Evolutionary conservation across 805 yeast species (phyloP).

Genomic region (Clavispora vitiphila): DNA sequence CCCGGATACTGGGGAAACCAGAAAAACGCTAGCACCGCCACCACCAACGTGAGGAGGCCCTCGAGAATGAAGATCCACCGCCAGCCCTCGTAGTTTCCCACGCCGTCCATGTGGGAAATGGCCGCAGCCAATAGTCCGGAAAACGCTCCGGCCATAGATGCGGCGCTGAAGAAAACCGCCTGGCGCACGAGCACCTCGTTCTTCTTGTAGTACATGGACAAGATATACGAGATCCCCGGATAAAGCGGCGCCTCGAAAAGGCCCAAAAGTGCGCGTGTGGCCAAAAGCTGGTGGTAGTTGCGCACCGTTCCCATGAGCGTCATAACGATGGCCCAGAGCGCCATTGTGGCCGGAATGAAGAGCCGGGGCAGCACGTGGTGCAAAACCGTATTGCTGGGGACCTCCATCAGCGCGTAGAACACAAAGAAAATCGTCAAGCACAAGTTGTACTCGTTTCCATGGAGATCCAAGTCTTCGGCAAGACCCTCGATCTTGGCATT

Average conservation of each 20-base stretch:
- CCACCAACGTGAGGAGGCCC: constrained; percentile 10
- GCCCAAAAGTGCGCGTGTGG: constrained; percentile 63
- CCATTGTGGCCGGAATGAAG: constrained; percentile 57
- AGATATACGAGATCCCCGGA: constrained; percentile 69
- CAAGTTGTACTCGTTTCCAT: constrained; percentile 56
- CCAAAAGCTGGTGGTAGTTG: constrained; percentile 54
- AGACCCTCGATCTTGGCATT: constrained; percentile 76
- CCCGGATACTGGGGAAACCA: constrained; percentile 10
- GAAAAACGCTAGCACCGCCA: constrained; percentile 5
- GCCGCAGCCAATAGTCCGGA: constrained; percentile 70
- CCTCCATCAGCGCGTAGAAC: constrained; percentile 62
- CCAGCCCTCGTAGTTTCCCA: constrained; percentile 15
- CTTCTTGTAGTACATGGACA: constrained; percentile 61
- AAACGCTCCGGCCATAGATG: constrained; percentile 75
- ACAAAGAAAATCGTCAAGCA: constrained; percentile 69
- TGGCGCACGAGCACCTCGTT: constrained; percentile 65
- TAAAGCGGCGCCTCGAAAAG: constrained; percentile 66
- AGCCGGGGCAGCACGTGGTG: constrained; percentile 58
- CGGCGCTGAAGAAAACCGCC: constrained; percentile 63
- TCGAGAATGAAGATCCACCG: constrained; percentile 16
- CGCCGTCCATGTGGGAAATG: constrained; percentile 49
- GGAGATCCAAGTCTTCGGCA: constrained; percentile 47
- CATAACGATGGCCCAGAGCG: constrained; percentile 59
- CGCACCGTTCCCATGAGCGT: constrained; percentile 62
- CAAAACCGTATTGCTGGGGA: constrained; percentile 58